Conservation (phyloP, 2,329 filamentous ascomycete species). For the Colletotrichum salicis region DNA sequence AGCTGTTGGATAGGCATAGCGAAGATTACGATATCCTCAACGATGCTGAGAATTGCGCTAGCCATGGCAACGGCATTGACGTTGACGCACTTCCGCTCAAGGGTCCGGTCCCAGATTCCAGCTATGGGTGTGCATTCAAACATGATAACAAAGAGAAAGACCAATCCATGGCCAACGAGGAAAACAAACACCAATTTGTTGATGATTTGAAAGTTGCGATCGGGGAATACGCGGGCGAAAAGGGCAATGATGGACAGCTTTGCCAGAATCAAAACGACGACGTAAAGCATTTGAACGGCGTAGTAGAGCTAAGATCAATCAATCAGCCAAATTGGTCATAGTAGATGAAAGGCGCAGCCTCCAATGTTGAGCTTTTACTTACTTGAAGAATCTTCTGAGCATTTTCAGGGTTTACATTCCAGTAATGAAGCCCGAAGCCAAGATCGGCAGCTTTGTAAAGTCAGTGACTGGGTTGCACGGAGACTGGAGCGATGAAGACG, state of each 20-base stretch:
- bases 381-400: conserved; percentile 24
- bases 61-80: conserved; percentile 26
- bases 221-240: conserved; percentile 38
- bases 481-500: accelerated
- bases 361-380: not conserved
- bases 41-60: conserved; percentile 33
- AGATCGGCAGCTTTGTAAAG: conserved; percentile 4
- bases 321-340: not conserved
- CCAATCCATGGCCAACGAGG: conserved; percentile 35
- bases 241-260: conserved; percentile 41
- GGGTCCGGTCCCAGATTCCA: conserved; percentile 33
- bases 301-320: conserved; percentile 29
- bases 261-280: conserved; percentile 37
- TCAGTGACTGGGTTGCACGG: not conserved
- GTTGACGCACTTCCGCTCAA: conserved; percentile 28
- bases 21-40: conserved; percentile 35
- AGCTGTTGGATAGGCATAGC: conserved; percentile 34
- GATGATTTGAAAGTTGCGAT: conserved; percentile 32
- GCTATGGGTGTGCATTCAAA: conserved; percentile 37
- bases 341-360: accelerated
- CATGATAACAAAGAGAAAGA: conserved; percentile 39
- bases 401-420: conserved; percentile 36
- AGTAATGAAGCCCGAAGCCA: conserved; percentile 39
- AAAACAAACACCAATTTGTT: conserved; percentile 26
- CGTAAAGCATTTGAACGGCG: conserved; percentile 38